Conservation (phyloP, 2,329 filamentous ascomycete species). For the Xylariaceae sp. region DNA sequence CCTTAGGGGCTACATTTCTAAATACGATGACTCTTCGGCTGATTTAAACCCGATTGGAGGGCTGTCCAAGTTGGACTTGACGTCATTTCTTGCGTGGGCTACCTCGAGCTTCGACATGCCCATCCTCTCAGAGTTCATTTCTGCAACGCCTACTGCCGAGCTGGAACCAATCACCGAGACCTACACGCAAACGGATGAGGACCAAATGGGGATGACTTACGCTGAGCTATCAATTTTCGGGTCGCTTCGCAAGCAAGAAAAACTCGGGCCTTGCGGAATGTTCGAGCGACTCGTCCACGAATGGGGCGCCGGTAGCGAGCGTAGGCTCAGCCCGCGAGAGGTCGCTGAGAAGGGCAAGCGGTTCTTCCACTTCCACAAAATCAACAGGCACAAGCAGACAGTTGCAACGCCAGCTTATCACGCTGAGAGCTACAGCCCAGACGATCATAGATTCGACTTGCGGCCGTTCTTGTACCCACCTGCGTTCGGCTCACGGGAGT, state of each 20-base stretch:
- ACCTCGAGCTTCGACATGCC: conserved; percentile 54
- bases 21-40: conserved; percentile 44
- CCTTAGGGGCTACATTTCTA: conserved; percentile 29
- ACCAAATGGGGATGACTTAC: conserved; percentile 49
- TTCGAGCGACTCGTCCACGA: conserved; percentile 44
- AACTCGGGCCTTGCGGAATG: conserved; percentile 46
- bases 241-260: conserved; percentile 41
- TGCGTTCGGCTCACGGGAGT: not conserved
- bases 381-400: not conserved
- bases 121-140: conserved; percentile 60
- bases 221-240: conserved; percentile 40
- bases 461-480: not conserved
- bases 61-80: conserved; percentile 60
- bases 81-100: conserved; percentile 59
- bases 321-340: conserved; percentile 33
- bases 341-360: conserved; percentile 44
- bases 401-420: not conserved
- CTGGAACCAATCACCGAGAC: conserved; percentile 22
- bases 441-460: conserved; percentile 1
- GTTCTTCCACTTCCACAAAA: conserved; percentile 34
- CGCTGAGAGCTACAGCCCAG: not conserved
- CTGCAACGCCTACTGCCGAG: conserved; percentile 54
- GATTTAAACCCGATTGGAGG: conserved; percentile 56
- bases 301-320: conserved; percentile 35
- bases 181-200: conserved; percentile 4